Percentiles rank a stretch among this genome's conserved stretches.
Conservation (phyloP, 495 filamentous ascomycete genomes). For the Lophiotrema nucula region DNA sequence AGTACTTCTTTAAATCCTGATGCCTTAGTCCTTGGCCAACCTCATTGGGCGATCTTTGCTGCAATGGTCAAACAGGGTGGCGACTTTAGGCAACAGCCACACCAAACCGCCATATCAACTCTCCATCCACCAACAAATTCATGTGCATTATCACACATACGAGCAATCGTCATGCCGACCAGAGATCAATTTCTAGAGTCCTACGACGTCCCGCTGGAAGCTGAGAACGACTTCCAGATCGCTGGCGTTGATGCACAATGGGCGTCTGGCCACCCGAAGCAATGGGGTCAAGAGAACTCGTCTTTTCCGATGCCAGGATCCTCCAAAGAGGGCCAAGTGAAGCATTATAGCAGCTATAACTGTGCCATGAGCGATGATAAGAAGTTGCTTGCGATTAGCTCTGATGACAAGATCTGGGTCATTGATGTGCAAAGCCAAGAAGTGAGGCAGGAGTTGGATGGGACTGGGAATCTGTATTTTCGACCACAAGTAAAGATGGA, state of each 20-base stretch:
- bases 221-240: constrained; percentile 3
- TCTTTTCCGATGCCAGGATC: neutral
- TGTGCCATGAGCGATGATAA: constrained; percentile 8
- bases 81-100: neutral
- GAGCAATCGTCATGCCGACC: neutral
- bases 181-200: neutral
- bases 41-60: neutral
- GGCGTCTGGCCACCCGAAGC: constrained; percentile 7
- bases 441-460: constrained; percentile 10
- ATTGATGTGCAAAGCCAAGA: constrained; percentile 9
- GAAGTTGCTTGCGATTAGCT: constrained; percentile 17
- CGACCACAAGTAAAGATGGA: neutral
- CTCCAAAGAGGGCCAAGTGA: neutral
- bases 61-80: neutral
- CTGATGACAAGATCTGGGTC: neutral
- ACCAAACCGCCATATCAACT: neutral
- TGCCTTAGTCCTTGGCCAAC: too few species aligned
- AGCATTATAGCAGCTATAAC: neutral
- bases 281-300: constrained; percentile 4
- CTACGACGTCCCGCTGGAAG: constrained; percentile 6
- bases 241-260: neutral
- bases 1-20: too few species aligned
- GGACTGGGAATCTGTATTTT: constrained; percentile 5
- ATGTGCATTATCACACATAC: neutral
- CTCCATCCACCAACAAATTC: too few species aligned